phyloP scores from a whole-genome alignment of 306 rosid species.

The Glycine tomentella region DNA sequence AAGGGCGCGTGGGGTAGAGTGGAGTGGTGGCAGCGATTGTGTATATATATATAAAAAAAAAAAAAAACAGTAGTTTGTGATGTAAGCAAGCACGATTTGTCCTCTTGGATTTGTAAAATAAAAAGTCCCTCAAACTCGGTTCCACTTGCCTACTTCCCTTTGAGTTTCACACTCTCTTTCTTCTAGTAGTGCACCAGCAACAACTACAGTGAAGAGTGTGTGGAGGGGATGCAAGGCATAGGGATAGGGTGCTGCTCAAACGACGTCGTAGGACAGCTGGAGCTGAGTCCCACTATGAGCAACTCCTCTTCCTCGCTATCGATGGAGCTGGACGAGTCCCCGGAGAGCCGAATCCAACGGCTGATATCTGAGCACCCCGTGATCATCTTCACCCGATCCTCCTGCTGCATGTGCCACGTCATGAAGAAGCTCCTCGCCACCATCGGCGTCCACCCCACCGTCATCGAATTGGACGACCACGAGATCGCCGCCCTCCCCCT shows the following conservation, averaged over 20 bases:
- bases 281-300: constrained; percentile 8
- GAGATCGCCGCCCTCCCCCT: constrained; percentile 79
- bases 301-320: constrained; percentile 64
- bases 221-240: constrained; percentile 64
- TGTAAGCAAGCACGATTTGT: constrained; percentile 38
- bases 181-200: background rate
- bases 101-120: background rate
- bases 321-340: constrained; percentile 83
- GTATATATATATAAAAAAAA: too few species aligned
- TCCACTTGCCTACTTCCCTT: background rate
- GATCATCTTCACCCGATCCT: constrained; percentile 80
- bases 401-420: constrained; percentile 99
- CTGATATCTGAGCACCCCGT: constrained; percentile 92
- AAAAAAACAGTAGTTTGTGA: constrained; percentile 32
- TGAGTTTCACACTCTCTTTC: background rate
- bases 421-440: constrained; percentile 89
- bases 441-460: constrained; percentile 88
- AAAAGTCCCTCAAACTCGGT: background rate
- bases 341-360: constrained; percentile 83
- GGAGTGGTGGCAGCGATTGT: too few species aligned
- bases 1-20: constrained; percentile 31
- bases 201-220: too few species aligned
- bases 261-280: constrained; percentile 52
- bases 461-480: constrained; percentile 82
- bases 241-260: constrained; percentile 50